A percentile compares a stretch with the other conserved stretches of the same genome.
phyloP scores from a whole-genome alignment of 225 moss, liverwort and hornwort genomes.

The Neckera pumila region DNA sequence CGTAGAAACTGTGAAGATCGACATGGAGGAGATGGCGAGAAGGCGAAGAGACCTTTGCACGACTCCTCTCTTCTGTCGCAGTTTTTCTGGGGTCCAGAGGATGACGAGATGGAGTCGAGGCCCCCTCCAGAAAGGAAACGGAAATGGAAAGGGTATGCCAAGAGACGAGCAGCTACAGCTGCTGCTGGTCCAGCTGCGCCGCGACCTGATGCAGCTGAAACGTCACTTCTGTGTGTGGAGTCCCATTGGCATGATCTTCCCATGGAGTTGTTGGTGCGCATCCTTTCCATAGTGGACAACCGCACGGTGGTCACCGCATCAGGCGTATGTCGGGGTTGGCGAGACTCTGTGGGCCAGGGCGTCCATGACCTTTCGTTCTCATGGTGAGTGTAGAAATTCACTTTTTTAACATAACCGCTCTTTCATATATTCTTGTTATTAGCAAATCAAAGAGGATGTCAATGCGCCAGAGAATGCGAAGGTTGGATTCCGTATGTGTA shows the following conservation, averaged over 20 bases:
- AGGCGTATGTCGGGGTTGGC: slow-evolving; percentile 78
- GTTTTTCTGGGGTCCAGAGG: slow-evolving; percentile 58
- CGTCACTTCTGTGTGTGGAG: slow-evolving; percentile 17
- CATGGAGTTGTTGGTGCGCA: slow-evolving; percentile 76
- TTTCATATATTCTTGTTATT: background rate
- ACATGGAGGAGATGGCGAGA: slow-evolving; percentile 15
- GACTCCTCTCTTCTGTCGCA: slow-evolving; percentile 42
- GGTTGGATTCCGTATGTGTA: background rate
- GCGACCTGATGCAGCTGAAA: slow-evolving; percentile 19
- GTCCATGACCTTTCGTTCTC: slow-evolving; percentile 80
- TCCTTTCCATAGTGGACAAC: slow-evolving; percentile 66
- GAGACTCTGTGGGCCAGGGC: slow-evolving; percentile 72
- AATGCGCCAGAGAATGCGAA: background rate
- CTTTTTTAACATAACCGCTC: no score
- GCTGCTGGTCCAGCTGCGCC: background rate
- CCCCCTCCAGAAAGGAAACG: slow-evolving; percentile 51
- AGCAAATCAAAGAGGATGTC: background rate
- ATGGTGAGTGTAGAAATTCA: slow-evolving; percentile 31
- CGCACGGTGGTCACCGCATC: slow-evolving; percentile 72
- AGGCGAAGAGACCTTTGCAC: slow-evolving; percentile 27
- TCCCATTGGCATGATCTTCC: slow-evolving; percentile 83
- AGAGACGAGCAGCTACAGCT: slow-evolving; percentile 11
- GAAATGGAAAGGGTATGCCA: slow-evolving; percentile 55
- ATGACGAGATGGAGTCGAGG: slow-evolving; percentile 83
- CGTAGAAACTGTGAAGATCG: slow-evolving; percentile 14